Conservation (phyloP, 2,329 filamentous ascomycete species). For the Sporothrix variecibatus region DNA sequence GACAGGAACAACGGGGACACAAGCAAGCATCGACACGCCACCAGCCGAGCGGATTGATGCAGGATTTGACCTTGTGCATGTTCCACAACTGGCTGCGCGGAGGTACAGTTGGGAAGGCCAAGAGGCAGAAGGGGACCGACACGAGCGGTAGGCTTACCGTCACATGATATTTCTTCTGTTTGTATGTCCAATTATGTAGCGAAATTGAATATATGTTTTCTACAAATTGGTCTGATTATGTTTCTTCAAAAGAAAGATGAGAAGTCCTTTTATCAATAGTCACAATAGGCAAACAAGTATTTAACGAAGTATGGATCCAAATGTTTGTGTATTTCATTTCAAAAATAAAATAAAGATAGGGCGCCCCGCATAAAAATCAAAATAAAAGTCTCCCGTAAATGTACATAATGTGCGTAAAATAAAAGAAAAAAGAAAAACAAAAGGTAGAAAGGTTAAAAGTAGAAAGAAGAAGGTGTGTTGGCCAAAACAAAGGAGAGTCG, state of each 20-base stretch:
- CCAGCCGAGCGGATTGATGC: conserved; percentile 46
- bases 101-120: conserved; percentile 56
- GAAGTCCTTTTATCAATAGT: background rate
- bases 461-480: background rate
- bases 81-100: conserved; percentile 52
- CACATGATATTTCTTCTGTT: too few relatives aligned
- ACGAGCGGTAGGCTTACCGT: background rate
- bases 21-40: conserved; percentile 34
- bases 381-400: background rate
- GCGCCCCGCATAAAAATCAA: background rate
- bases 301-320: background rate
- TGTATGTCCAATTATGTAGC: too few relatives aligned
- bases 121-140: background rate
- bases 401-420: background rate
- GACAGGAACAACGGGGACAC: conserved; percentile 25
- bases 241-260: too few relatives aligned
- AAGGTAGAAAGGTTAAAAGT: background rate
- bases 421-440: background rate
- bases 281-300: background rate
- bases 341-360: background rate
- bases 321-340: background rate
- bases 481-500: background rate
- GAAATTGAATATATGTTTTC: too few relatives aligned
- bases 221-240: too few relatives aligned
- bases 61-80: conserved; percentile 50